Evolutionary conservation across 768 basidiomycete species (phyloP).

Genomic region (Termitomyces eurrhizus): DNA sequence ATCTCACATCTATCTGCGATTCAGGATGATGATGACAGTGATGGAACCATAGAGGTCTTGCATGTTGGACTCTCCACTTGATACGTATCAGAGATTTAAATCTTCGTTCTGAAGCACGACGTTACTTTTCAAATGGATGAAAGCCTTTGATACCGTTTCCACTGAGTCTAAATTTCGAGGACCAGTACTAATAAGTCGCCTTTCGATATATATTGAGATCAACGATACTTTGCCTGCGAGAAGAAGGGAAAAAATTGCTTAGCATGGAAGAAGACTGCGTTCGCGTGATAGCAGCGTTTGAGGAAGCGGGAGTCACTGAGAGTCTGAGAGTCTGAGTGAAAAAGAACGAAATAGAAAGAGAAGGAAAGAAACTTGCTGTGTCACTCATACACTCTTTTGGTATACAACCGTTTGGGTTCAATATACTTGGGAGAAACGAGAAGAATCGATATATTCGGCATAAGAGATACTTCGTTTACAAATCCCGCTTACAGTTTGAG

Average conservation of each 20-base stretch:
- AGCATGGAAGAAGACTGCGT: neutral
- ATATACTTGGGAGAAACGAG: too few relatives aligned
- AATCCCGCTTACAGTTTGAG: neutral
- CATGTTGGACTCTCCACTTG: constrained; percentile 2
- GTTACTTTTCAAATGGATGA: neutral
- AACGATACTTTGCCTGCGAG: neutral
- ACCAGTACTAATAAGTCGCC: constrained; percentile 1
- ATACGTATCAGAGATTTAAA: neutral
- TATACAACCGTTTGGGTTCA: neutral
- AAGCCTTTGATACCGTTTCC: constrained; percentile 8
- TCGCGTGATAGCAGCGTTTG: neutral
- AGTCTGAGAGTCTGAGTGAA: too few relatives aligned
- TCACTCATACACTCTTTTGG: neutral
- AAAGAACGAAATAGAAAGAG: too few relatives aligned
- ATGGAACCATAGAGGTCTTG: neutral
- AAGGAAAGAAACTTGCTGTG: neutral
- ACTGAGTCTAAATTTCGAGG: neutral
- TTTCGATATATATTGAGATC: neutral
- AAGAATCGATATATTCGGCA: neutral
- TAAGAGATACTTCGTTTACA: neutral
- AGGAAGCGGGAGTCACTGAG: neutral
- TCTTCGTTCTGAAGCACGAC: neutral
- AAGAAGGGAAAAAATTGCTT: neutral
- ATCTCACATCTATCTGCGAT: neutral
- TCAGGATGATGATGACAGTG: neutral